Evolutionary conservation across 768 basidiomycete genomes (phyloP).

Genomic region (Mycena kentingensis): DNA sequence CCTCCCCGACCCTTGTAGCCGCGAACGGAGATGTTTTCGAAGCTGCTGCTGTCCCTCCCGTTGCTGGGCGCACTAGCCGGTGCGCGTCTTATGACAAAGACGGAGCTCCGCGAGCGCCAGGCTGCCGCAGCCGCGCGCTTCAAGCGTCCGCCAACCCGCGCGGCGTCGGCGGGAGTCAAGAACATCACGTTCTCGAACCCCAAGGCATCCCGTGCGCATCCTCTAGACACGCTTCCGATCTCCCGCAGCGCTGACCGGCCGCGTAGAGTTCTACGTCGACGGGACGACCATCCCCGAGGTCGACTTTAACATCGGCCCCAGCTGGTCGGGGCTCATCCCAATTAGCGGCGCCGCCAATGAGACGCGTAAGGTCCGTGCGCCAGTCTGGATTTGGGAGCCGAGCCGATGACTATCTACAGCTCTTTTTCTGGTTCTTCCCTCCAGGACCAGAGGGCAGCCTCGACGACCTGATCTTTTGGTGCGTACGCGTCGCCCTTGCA

Average conservation of each 20-base stretch:
- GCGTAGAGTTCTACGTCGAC: constrained; percentile 68
- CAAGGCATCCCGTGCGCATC: constrained; percentile 54
- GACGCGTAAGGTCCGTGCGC: constrained; percentile 57
- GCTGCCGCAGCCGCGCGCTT: constrained; percentile 50
- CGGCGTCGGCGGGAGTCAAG: constrained; percentile 32
- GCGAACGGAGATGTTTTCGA: constrained; percentile 18
- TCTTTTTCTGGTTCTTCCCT: constrained; percentile 87
- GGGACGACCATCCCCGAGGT: constrained; percentile 67
- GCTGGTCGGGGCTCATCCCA: constrained; percentile 74
- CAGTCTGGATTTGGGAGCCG: background rate
- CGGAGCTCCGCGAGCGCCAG: constrained; percentile 48
- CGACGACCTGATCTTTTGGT: constrained; percentile 80
- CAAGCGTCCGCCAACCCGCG: constrained; percentile 21
- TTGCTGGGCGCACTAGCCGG: constrained; percentile 22
- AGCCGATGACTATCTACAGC: constrained; percentile 36
- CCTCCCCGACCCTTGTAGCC: background rate
- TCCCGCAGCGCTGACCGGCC: background rate
- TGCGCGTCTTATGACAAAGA: constrained; percentile 39
- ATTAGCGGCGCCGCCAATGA: constrained; percentile 63
- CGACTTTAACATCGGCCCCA: constrained; percentile 73
- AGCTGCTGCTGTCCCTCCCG: constrained; percentile 22
- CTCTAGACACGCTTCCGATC: background rate
- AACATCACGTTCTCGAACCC: constrained; percentile 76
- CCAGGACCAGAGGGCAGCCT: constrained; percentile 70
- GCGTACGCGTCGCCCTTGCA: constrained; percentile 12